Percentiles rank a stretch among this genome's conserved stretches.
phyloP scores from a whole-genome alignment of 345 rosid genomes.

The Ceriops decandra region DNA sequence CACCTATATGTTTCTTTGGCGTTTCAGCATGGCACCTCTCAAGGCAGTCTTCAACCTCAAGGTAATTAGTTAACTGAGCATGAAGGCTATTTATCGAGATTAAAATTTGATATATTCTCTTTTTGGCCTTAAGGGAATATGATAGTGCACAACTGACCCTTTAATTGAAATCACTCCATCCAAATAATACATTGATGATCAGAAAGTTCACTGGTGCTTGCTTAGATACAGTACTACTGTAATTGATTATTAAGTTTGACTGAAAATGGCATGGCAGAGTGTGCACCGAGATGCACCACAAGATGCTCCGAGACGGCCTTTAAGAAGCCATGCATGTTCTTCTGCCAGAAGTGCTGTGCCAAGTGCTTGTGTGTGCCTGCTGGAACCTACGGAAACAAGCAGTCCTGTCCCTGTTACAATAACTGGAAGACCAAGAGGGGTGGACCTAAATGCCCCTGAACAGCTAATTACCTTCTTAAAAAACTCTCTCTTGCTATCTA shows the following conservation, averaged over 20 bases:
- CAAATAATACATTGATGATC: too few species aligned
- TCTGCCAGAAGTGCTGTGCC: constrained; percentile 23
- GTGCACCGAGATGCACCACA: constrained; percentile 6
- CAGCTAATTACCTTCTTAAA: background rate
- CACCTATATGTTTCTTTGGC: background rate
- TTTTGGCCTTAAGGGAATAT: too few species aligned
- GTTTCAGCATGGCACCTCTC: constrained; percentile 41
- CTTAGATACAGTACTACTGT: too few species aligned
- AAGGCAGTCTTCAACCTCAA: constrained; percentile 57
- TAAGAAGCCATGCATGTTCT: constrained; percentile 24
- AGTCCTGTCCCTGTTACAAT: constrained; percentile 21
- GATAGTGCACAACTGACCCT: too few species aligned
- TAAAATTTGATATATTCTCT: too few species aligned
- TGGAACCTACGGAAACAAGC: constrained; percentile 25
- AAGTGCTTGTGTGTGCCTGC: constrained; percentile 22
- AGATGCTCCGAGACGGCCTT: constrained; percentile 22
- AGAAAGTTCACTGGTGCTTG: too few species aligned
- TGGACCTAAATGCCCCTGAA: constrained; percentile 25
- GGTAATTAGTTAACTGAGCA: constrained; percentile 22
- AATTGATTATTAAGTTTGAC: background rate
- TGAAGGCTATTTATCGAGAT: too few species aligned
- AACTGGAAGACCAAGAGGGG: constrained; percentile 30
- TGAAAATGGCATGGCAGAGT: background rate
- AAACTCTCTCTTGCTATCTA: too few species aligned
- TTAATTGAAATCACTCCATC: too few species aligned